phyloP scores from a whole-genome alignment of 129 eudicot species.

The Flaveria bidentis region DNA sequence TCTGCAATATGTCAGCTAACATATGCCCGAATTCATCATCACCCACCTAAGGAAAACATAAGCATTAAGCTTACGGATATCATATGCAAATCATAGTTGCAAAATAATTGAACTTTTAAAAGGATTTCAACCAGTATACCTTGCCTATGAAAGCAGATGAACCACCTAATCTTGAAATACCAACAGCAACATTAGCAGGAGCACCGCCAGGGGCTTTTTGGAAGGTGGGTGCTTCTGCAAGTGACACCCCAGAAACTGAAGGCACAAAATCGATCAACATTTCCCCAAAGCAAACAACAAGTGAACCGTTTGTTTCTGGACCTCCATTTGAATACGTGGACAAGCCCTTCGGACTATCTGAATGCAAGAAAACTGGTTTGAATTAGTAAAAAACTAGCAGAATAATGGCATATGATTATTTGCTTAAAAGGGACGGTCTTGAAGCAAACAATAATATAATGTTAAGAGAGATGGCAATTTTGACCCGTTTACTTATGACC shows the following conservation, averaged over 20 bases:
- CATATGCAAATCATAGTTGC: neutral
- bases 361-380: conserved; percentile 10
- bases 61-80: neutral
- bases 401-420: neutral
- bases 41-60: conserved; percentile 46
- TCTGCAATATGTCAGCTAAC: conserved; percentile 57
- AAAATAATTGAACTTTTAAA: neutral
- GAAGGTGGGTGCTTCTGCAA: conserved; percentile 87
- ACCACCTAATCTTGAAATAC: conserved; percentile 78
- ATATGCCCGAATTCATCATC: conserved; percentile 62
- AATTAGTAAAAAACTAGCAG: conserved; percentile 2
- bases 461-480: neutral
- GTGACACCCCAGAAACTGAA: conserved; percentile 72
- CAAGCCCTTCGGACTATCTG: conserved; percentile 26
- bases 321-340: conserved; percentile 36
- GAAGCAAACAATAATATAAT: neutral
- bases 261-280: conserved; percentile 92
- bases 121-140: conserved; percentile 28
- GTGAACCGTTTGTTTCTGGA: conserved; percentile 15
- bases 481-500: neutral
- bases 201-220: conserved; percentile 94
- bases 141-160: conserved; percentile 89
- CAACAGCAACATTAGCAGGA: conserved; percentile 95
- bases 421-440: neutral
- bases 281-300: conserved; percentile 72